Evolutionary conservation across 805 yeast genomes (phyloP), one percentile per base, ranked within the genome.

Genomic region (Lipomyces spencermartinsiae): DNA sequence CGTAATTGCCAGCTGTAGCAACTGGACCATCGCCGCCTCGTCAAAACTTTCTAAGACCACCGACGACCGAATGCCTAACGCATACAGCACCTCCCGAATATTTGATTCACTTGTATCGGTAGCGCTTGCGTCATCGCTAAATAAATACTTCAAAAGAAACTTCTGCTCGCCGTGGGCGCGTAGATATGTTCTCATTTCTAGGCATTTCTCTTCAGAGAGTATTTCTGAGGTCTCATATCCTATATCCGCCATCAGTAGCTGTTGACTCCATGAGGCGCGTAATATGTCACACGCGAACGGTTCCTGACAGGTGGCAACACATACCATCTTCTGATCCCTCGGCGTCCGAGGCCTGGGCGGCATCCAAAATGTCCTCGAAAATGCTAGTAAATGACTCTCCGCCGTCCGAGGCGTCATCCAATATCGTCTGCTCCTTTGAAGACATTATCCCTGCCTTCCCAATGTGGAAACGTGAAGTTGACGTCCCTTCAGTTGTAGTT

Each of bases 1-100:
- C 65, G 85, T 84, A 79, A 91, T 87, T 9, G 92, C 93, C 63
- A 82, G 55, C 25, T 35, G 46, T 33, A 87, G 79, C 67, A 80
- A 81, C 43, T 62, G 54, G 14, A 51, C n/a, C 25, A 67, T n/a
- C 62, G 80, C 79, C 63, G 84, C 85, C 66, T 83, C 84, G 62
- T 79, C 77, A 14, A 81, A 77, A 49, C 78, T 80, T 16, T 76
- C 77, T 19, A 77, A 74, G 49, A 76, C 69, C 2, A 70, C 61
- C 16, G 66, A 59, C 9, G 69, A 22, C 22, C 67, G 65, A 10
- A 66, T n/a, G 14, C 70, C 70, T 6, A 70, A 60, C 4, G 68
- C 70, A 46, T 70, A 70, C 14, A 70, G 57, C 12, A 69, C n/a
- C 71, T 57, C 71, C 67, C 16, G 75, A 69, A 67, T 74, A 68